Conservation (phyloP, 768 basidiomycete species). For the Auricularia sp. region DNA sequence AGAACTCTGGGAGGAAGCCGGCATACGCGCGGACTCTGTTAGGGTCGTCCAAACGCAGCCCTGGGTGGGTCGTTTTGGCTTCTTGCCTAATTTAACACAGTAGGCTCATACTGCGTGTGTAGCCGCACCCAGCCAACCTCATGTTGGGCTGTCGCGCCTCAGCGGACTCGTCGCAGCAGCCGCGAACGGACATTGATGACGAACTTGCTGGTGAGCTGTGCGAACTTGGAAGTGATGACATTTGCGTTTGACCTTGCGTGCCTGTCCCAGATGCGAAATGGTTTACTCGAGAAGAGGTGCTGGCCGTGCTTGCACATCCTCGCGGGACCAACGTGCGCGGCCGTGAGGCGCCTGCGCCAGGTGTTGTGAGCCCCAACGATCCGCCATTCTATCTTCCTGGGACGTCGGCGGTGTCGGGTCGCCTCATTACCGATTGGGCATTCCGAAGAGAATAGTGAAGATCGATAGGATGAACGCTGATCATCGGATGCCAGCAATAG, state of each 20-base stretch:
- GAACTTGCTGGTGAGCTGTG: slow-evolving; percentile 70
- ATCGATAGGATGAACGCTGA: neutral
- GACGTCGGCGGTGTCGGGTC: neutral
- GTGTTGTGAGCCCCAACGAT: neutral
- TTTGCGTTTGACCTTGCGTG: neutral
- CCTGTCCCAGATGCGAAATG: slow-evolving; percentile 65
- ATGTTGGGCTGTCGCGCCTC: slow-evolving; percentile 87
- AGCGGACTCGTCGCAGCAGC: slow-evolving; percentile 61
- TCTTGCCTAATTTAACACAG: too few species aligned
- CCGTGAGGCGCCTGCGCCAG: slow-evolving; percentile 23
- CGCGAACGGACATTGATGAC: slow-evolving; percentile 84
- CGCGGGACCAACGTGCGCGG: slow-evolving; percentile 40
- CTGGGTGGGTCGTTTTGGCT: slow-evolving; percentile 45
- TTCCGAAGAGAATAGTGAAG: neutral
- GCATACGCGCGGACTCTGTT: slow-evolving; percentile 72
- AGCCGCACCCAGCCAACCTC: slow-evolving; percentile 86
- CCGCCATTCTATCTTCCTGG: neutral
- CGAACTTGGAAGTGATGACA: too few species aligned
- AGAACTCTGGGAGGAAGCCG: slow-evolving; percentile 95
- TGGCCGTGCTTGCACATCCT: slow-evolving; percentile 46
- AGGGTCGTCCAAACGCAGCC: slow-evolving; percentile 80
- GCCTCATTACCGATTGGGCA: neutral
- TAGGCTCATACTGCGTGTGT: too few species aligned
- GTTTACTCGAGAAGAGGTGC: slow-evolving; percentile 73
- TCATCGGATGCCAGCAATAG: neutral